A percentile compares a stretch with the other conserved stretches of the same genome.
phyloP scores from a whole-genome alignment of 192 early-diverging fungal genomes.

The Coemansia aciculifera region DNA sequence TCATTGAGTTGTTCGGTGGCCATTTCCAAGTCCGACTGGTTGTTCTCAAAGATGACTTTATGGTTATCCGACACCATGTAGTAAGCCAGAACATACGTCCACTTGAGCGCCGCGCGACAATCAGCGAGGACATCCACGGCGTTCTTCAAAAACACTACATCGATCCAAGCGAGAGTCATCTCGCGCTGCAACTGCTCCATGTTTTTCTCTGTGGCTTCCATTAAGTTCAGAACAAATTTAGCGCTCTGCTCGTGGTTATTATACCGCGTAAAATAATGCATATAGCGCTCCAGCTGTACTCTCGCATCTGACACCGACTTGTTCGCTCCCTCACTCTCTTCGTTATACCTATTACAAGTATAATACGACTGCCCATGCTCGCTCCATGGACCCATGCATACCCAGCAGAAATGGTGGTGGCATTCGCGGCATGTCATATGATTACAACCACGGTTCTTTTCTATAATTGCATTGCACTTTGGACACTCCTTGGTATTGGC shows the following conservation, averaged over 20 bases:
- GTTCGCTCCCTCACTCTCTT: conserved; percentile 82
- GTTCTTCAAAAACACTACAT: conserved; percentile 93
- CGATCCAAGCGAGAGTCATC: conserved; percentile 92
- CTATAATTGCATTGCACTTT: conserved; percentile 92
- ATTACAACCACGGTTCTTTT: conserved; percentile 99
- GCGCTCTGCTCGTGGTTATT: conserved; percentile 97
- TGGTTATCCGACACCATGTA: conserved; percentile 84
- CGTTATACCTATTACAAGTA: conserved; percentile 95
- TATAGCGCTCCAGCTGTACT: conserved; percentile 85
- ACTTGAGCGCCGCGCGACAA: conserved; percentile 91
- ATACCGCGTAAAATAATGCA: conserved; percentile 97
- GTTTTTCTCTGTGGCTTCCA: conserved; percentile 46
- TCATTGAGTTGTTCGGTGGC: conserved; percentile 94
- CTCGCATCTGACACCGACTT: conserved; percentile 87
- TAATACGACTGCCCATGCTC: conserved; percentile 96
- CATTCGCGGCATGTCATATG: conserved; percentile 99
- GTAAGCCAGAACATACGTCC: conserved; percentile 97
- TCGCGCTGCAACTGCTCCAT: conserved; percentile 96
- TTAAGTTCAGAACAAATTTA: conserved; percentile 80
- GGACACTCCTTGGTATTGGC: conserved; percentile 94
- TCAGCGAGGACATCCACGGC: conserved; percentile 87
- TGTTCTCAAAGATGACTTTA: conserved; percentile 94
- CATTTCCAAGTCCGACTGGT: conserved; percentile 98
- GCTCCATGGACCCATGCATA: conserved; percentile 96
- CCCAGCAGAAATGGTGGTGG: conserved; percentile 98